Conservation (phyloP, 257 asterid genomes). For the Coffea canephora region DNA sequence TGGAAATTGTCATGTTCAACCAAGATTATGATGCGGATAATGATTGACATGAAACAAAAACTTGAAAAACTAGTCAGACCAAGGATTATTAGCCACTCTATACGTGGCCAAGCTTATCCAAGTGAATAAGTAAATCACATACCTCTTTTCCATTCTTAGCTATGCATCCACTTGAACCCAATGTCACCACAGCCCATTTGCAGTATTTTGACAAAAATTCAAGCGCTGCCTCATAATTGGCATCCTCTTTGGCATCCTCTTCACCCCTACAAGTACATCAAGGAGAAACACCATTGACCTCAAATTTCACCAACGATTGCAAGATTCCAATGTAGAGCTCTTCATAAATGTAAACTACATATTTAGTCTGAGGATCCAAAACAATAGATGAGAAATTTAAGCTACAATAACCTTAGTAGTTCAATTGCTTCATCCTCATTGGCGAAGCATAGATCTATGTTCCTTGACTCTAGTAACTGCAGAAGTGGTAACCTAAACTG, state of each 20-base stretch:
- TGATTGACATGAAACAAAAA: neutral
- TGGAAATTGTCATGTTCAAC: neutral
- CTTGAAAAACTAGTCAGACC: neutral
- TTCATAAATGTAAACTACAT: neutral
- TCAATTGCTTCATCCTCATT: constrained; percentile 96
- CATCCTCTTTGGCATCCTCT: constrained; percentile 42
- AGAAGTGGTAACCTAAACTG: constrained; percentile 72
- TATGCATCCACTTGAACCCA: constrained; percentile 87
- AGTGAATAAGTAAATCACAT: neutral
- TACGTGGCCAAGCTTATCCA: neutral
- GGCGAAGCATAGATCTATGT: constrained; percentile 91
- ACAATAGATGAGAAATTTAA: constrained; percentile 11
- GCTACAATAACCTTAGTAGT: constrained; percentile 58
- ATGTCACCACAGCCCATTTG: constrained; percentile 91
- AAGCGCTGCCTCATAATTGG: constrained; percentile 67
- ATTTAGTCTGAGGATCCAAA: neutral
- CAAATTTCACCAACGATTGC: constrained; percentile 7
- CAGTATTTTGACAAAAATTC: constrained; percentile 73
- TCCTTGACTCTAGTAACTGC: constrained; percentile 74
- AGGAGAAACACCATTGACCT: neutral
- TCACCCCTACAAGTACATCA: constrained; percentile 47
- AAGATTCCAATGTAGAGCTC: neutral
- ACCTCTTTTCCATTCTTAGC: constrained; percentile 87
- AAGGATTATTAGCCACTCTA: neutral
- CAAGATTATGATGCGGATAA: neutral